Conservation (phyloP, 495 filamentous ascomycete species). For the Penicillium silybi region DNA sequence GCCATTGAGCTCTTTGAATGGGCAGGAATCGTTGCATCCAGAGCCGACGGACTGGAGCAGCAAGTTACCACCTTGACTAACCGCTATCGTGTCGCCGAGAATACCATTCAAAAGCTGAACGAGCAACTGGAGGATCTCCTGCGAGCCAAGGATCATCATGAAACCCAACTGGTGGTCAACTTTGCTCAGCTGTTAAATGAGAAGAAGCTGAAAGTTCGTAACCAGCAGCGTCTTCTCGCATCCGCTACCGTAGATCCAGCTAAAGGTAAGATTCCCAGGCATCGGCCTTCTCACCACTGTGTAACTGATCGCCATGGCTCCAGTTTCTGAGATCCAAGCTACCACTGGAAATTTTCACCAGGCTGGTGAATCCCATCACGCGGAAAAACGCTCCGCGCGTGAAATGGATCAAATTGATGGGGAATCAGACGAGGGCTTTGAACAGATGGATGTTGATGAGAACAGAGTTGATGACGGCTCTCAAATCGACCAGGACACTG, state of each 20-base stretch:
- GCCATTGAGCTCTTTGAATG: slow-evolving; percentile 71
- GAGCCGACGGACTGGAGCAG: slow-evolving; percentile 37
- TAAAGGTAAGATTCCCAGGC: slow-evolving; percentile 24
- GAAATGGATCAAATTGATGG: slow-evolving; percentile 28
- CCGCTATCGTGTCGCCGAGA: slow-evolving; percentile 40
- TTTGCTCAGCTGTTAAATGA: slow-evolving; percentile 71
- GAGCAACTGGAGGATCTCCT: slow-evolving; percentile 60
- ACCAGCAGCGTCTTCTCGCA: slow-evolving; percentile 68
- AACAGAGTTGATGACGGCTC: slow-evolving; percentile 14
- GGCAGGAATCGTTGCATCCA: slow-evolving; percentile 52
- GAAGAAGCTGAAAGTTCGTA: slow-evolving; percentile 88
- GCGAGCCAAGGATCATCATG: slow-evolving; percentile 62
- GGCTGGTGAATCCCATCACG: slow-evolving; percentile 15
- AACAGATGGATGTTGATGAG: slow-evolving; percentile 57
- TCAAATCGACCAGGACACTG: slow-evolving; percentile 30
- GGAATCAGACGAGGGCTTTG: slow-evolving; percentile 50
- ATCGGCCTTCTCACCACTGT: background rate
- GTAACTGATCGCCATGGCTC: background rate
- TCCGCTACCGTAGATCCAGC: slow-evolving; percentile 53
- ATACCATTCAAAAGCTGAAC: slow-evolving; percentile 48
- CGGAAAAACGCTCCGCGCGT: slow-evolving; percentile 42
- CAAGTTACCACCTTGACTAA: slow-evolving; percentile 46
- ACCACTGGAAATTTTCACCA: slow-evolving; percentile 9
- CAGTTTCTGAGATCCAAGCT: slow-evolving; percentile 29
- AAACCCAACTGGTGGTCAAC: slow-evolving; percentile 66